Evolutionary conservation across 371 early-diverging fungal genomes (phyloP).

Genomic region (Agmasoma carcini): DNA sequence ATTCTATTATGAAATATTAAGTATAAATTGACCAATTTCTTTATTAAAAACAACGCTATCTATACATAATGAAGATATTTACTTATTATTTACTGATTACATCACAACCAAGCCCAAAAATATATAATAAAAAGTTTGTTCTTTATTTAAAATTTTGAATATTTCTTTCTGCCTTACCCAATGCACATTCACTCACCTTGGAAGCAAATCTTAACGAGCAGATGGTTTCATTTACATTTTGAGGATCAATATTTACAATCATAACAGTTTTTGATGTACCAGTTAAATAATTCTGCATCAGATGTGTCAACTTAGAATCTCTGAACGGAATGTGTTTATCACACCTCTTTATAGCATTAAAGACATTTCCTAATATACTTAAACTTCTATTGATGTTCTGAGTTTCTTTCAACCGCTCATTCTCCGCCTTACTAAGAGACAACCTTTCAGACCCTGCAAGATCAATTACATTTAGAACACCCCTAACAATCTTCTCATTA

Average conservation of each 20-base stretch:
- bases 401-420: constrained; percentile 75
- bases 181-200: constrained; percentile 59
- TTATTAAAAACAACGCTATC: too few species aligned
- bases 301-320: constrained; percentile 81
- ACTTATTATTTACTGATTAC: too few species aligned
- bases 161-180: constrained; percentile 27
- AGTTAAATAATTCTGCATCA: constrained; percentile 67
- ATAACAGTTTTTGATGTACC: constrained; percentile 87
- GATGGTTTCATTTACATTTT: constrained; percentile 66
- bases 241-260: constrained; percentile 86
- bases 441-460: constrained; percentile 96
- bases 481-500: constrained; percentile 57
- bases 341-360: constrained; percentile 61
- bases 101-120: too few species aligned
- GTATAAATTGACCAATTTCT: too few species aligned
- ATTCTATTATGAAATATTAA: too few species aligned
- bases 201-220: constrained; percentile 83
- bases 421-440: constrained; percentile 66
- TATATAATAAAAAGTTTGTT: too few species aligned
- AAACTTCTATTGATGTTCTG: constrained; percentile 88
- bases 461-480: constrained; percentile 79
- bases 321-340: constrained; percentile 78
- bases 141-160: too few species aligned
- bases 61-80: too few species aligned
- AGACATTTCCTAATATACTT: constrained; percentile 75